phyloP scores from a whole-genome alignment of 75 land plant species.

The Chamaecyparis obtusa region DNA sequence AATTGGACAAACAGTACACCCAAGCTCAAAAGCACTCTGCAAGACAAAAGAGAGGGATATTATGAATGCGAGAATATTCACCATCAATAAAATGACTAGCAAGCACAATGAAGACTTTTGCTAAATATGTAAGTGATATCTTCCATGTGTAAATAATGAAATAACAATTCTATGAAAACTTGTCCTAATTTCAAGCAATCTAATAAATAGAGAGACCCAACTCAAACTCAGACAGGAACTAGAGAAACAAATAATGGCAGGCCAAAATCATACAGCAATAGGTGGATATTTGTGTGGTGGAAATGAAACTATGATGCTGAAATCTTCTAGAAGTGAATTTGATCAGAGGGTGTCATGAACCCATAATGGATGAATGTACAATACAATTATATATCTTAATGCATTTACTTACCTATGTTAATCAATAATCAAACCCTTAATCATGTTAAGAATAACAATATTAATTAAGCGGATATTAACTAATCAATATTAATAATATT shows the following conservation, averaged over 20 bases:
- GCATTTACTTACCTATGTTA: no score
- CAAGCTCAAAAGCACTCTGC: conserved; percentile 99
- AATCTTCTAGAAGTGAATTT: neutral
- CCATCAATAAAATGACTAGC: neutral
- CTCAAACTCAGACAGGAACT: neutral
- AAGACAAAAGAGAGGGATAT: conserved; percentile 1
- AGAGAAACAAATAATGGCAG: neutral
- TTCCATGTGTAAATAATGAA: neutral
- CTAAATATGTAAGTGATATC: neutral
- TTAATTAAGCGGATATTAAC: no score
- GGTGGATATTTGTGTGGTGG: neutral
- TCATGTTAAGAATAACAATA: no score
- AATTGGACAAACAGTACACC: conserved; percentile 88
- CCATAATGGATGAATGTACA: no score
- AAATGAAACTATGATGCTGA: neutral
- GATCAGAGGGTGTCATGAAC: neutral
- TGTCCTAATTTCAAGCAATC: neutral
- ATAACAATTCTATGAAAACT: neutral
- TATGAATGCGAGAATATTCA: neutral
- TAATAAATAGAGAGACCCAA: neutral
- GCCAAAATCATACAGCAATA: neutral
- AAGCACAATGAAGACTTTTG: neutral
- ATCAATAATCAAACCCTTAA: no score
- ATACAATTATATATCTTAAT: no score
- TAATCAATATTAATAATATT: no score